These are phyloP conservation scores for Closterium sp. DNA, from an alignment of 139 green algal genomes.

Conservation along the genomic window DNA sequence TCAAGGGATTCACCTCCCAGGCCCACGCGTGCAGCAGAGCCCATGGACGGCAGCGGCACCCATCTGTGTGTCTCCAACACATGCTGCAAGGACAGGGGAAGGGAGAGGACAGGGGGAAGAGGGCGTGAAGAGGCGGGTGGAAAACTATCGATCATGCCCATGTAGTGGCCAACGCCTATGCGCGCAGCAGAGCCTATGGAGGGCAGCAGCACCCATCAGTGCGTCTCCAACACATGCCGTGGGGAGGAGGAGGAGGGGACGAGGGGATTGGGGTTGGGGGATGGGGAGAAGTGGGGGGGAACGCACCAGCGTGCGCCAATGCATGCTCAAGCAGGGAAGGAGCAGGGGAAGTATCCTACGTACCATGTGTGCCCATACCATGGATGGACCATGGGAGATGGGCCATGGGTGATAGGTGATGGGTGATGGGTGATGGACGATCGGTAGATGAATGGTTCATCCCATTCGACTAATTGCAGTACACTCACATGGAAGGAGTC, in stretches of 20 bases:
- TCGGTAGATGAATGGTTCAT: no score
- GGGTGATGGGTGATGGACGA: no score
- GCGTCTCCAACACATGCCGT: conserved; percentile 67
- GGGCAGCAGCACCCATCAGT: conserved; percentile 84
- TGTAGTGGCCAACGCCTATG: conserved; percentile 1
- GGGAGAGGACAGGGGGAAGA: background rate
- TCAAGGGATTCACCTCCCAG: conserved; percentile 19
- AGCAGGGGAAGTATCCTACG: no score
- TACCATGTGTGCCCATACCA: no score
- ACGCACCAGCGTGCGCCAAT: no score
- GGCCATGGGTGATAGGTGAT: no score
- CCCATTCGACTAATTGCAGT: background rate
- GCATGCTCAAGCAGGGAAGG: no score
- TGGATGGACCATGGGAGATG: no score
- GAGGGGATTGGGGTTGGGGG: background rate
- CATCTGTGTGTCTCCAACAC: conserved; percentile 85
- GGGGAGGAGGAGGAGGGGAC: background rate
- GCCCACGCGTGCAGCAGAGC: conserved; percentile 18
- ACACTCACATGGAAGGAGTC: background rate
- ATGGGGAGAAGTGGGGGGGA: background rate
- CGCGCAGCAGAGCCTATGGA: conserved; percentile 29
- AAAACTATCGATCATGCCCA: no score
- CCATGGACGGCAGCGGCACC: conserved; percentile 68
- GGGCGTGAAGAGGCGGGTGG: background rate
- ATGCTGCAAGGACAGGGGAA: conserved; percentile 28